A percentile compares a stretch with the other conserved stretches of the same genome.
Conservation (phyloP, 257 asterid genomes). For the Gardenia jasminoides region DNA sequence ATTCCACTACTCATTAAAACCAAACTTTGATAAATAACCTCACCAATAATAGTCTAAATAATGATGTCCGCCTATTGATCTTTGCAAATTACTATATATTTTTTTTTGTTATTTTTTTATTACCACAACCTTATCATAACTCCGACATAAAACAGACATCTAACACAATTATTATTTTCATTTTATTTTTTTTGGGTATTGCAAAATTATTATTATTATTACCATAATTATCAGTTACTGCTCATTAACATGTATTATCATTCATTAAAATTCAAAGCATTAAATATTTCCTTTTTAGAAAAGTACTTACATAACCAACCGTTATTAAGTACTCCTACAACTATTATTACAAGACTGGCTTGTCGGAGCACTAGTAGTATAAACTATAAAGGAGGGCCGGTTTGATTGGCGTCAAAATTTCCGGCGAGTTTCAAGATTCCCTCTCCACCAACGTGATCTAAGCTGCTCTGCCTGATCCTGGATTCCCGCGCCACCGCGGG, state of each 20-base stretch:
- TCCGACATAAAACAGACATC: slow-evolving; percentile 27
- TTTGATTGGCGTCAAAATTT: slow-evolving; percentile 44
- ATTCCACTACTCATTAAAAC: slow-evolving; percentile 39
- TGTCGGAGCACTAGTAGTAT: not conserved
- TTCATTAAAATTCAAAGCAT: not conserved
- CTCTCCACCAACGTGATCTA: slow-evolving; percentile 46
- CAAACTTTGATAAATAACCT: slow-evolving; percentile 8
- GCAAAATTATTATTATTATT: not conserved
- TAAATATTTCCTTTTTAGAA: no score
- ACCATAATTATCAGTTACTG: not conserved
- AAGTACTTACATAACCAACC: not conserved
- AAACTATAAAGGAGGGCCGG: slow-evolving; percentile 31
- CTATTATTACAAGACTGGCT: not conserved
- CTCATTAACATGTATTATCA: not conserved
- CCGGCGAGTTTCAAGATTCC: slow-evolving; percentile 67
- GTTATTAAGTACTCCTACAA: not conserved
- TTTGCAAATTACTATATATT: slow-evolving; percentile 3
- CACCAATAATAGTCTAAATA: slow-evolving; percentile 26
- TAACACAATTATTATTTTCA: slow-evolving; percentile 7
- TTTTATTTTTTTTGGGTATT: no score
- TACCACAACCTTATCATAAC: slow-evolving; percentile 13
- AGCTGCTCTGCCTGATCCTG: slow-evolving; percentile 34
- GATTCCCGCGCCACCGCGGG: slow-evolving; percentile 19
- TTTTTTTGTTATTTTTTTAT: not conserved
- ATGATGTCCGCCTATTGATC: slow-evolving; percentile 54